These are phyloP conservation scores for Hortiboletus campestris DNA, from an alignment of 768 basidiomycete species.

Conservation along the genomic window DNA sequence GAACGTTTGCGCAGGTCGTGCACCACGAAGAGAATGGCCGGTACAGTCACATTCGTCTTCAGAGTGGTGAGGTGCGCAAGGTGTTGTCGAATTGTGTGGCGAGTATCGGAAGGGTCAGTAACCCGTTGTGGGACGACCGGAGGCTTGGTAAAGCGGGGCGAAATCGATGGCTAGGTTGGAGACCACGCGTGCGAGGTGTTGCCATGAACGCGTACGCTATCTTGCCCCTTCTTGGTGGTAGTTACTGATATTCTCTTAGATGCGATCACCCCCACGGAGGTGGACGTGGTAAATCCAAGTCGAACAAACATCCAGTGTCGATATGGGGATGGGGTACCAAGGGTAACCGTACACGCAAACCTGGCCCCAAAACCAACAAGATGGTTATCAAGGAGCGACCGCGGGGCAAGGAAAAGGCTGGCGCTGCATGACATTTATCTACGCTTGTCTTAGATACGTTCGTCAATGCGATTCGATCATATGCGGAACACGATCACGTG, in stretches of 20 bases:
- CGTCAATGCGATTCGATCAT: constrained; percentile 8
- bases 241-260: constrained; percentile 37
- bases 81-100: constrained; percentile 80
- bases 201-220: constrained; percentile 88
- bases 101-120: constrained; percentile 90
- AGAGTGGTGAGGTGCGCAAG: constrained; percentile 90
- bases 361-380: constrained; percentile 88
- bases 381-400: constrained; percentile 86
- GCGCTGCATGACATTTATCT: background rate
- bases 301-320: constrained; percentile 89
- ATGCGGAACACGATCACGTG: constrained; percentile 30
- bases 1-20: constrained; percentile 80
- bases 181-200: constrained; percentile 89
- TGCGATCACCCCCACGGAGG: constrained; percentile 95
- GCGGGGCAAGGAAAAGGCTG: constrained; percentile 56
- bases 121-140: constrained; percentile 82
- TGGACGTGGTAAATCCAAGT: constrained; percentile 97
- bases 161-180: constrained; percentile 78
- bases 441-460: background rate
- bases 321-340: constrained; percentile 93
- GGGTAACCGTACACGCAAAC: constrained; percentile 89
- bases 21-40: constrained; percentile 67
- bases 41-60: constrained; percentile 81
- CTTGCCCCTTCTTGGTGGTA: background rate
- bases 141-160: constrained; percentile 91